A percentile compares a stretch with the other conserved stretches of the same genome.
These are phyloP conservation scores for Fusarium drepaniforme DNA, from an alignment of 2,329 filamentous ascomycete genomes.

Conservation along the genomic window DNA sequence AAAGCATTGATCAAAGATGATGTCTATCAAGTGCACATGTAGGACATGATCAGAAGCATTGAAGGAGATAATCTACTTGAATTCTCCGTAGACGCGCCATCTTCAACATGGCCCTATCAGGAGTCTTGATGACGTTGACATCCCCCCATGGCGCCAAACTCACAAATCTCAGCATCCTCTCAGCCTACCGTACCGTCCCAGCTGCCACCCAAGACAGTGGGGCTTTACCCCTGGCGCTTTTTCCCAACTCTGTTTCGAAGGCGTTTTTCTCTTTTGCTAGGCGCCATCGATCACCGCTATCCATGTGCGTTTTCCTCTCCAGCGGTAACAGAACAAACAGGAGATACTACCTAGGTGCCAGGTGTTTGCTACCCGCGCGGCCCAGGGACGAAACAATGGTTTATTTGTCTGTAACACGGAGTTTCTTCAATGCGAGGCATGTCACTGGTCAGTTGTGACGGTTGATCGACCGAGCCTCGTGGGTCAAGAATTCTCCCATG, in stretches of 20 bases:
- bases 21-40: neutral
- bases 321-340: conserved; percentile 13
- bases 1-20: neutral
- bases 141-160: conserved; percentile 15
- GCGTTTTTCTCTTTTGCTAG: neutral
- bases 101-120: neutral
- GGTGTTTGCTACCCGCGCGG: conserved; percentile 38
- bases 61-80: neutral
- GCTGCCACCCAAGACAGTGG: conserved; percentile 14
- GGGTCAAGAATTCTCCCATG: conserved; percentile 4
- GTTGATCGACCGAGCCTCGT: conserved; percentile 28
- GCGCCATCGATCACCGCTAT: neutral
- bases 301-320: neutral
- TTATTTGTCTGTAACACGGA: conserved; percentile 36
- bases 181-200: conserved; percentile 16
- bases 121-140: neutral
- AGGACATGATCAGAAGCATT: neutral
- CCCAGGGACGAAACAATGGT: conserved; percentile 39
- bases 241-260: neutral
- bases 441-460: conserved; percentile 32
- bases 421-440: conserved; percentile 6
- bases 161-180: neutral
- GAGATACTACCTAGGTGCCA: neutral
- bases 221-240: conserved; percentile 5
- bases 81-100: neutral